A percentile compares a stretch with the other conserved stretches of the same genome.
These are phyloP conservation scores for Nicotiana otophora DNA, from an alignment of 257 asterid genomes.

Conservation along the genomic window DNA sequence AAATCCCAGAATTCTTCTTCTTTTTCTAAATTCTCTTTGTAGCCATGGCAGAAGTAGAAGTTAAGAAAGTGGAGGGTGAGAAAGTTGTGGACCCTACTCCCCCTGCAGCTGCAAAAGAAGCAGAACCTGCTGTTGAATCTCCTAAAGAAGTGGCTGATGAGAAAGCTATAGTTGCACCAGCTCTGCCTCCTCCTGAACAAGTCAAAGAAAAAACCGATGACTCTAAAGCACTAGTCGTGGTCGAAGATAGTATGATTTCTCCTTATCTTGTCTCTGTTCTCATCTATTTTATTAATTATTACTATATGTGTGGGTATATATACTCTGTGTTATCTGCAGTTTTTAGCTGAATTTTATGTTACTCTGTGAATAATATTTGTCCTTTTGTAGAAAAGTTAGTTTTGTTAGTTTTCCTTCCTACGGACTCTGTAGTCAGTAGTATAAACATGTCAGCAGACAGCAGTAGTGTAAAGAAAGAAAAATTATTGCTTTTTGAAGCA, in stretches of 20 bases:
- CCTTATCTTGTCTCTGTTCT: neutral
- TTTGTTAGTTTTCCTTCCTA: neutral
- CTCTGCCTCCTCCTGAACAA: constrained; percentile 35
- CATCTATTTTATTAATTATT: neutral
- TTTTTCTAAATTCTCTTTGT: constrained; percentile 3
- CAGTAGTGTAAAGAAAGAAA: neutral
- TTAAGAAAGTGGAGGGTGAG: constrained; percentile 42
- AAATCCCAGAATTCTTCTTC: neutral
- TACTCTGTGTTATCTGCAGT: neutral
- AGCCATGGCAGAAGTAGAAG: constrained; percentile 54
- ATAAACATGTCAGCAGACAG: neutral
- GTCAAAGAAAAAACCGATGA: constrained; percentile 42
- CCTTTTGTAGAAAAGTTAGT: neutral
- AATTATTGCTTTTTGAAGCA: neutral
- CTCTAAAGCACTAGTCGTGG: constrained; percentile 60
- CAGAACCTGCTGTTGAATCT: constrained; percentile 29
- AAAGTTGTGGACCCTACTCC: constrained; percentile 5
- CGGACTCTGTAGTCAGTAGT: neutral
- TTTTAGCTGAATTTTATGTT: neutral
- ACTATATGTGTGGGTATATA: neutral
- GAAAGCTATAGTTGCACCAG: constrained; percentile 42
- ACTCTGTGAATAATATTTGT: neutral
- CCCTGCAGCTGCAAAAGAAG: constrained; percentile 12
- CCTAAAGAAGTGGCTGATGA: constrained; percentile 68
- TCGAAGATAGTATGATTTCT: constrained; percentile 38